A percentile compares a stretch with the other conserved stretches of the same genome.
phyloP scores from a whole-genome alignment of 495 filamentous ascomycete genomes.

The Hypoxylon fuscum region DNA sequence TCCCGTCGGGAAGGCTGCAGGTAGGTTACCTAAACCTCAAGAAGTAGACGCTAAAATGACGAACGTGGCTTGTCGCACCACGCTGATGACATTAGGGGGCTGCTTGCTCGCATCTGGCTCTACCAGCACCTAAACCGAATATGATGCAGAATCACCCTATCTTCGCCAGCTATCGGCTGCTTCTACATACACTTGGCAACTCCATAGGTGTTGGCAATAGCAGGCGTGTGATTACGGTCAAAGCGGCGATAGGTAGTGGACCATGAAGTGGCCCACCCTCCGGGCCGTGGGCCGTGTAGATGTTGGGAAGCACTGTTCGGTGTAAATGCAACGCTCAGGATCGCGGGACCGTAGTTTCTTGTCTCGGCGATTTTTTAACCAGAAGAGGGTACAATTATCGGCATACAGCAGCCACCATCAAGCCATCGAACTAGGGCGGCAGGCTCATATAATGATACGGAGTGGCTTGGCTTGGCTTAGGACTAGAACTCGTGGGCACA shows the following conservation, averaged over 20 bases:
- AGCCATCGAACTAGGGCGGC: neutral
- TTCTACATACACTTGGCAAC: too few relatives aligned
- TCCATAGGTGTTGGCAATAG: neutral
- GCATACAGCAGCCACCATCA: constrained; percentile 10
- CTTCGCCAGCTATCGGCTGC: neutral
- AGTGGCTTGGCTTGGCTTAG: constrained; percentile 33
- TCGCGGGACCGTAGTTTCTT: neutral
- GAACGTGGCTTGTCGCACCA: constrained; percentile 8
- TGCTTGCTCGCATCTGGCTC: constrained; percentile 13
- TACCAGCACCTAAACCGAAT: neutral
- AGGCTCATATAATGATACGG: constrained; percentile 20
- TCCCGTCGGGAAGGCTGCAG: constrained; percentile 18
- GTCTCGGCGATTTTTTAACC: neutral
- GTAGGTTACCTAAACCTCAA: constrained; percentile 3
- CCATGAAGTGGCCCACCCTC: constrained; percentile 1
- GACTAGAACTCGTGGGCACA: constrained; percentile 5
- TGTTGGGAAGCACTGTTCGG: neutral
- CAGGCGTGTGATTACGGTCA: neutral
- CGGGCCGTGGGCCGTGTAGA: neutral
- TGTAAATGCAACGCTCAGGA: neutral
- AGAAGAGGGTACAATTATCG: constrained; percentile 5
- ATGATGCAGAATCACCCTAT: neutral
- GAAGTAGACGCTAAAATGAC: constrained; percentile 4
- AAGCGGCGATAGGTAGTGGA: neutral
- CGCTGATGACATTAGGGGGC: constrained; percentile 2